Evolutionary conservation across 169 alveolate species (phyloP).

Genomic region (Neospora caninum): DNA sequence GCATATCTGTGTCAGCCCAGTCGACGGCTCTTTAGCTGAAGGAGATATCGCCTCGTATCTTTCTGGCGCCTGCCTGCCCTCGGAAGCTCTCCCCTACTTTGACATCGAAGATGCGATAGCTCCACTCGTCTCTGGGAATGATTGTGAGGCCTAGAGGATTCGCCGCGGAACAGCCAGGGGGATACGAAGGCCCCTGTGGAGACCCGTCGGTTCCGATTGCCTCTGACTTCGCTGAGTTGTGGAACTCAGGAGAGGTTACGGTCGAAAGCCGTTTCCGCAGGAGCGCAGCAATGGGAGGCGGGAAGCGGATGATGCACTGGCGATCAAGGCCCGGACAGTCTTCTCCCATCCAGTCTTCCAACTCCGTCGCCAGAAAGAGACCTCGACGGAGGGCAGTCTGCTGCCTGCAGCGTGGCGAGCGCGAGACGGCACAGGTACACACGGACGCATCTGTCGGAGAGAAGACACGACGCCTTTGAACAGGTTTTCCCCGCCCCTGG

Average conservation of each 20-base stretch:
- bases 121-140: constrained; percentile 51
- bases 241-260: constrained; percentile 12
- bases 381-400: constrained; percentile 65
- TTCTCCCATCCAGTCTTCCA: constrained; percentile 65
- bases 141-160: constrained; percentile 50
- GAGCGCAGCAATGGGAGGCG: constrained; percentile 62
- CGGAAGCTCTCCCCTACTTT: background rate
- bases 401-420: constrained; percentile 21
- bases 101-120: constrained; percentile 49
- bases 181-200: background rate
- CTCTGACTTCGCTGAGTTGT: constrained; percentile 34
- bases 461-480: background rate
- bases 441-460: background rate
- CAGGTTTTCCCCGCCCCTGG: background rate
- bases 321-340: constrained; percentile 68
- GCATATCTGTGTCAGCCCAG: no score
- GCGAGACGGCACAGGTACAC: background rate
- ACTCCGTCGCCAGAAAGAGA: constrained; percentile 58
- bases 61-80: no score
- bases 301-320: constrained; percentile 68
- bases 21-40: no score
- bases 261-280: constrained; percentile 62
- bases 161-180: constrained; percentile 8
- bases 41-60: no score
- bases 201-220: constrained; percentile 34